Conservation (phyloP, 2,329 filamentous ascomycete genomes). For the Boeremia lycopersici region DNA sequence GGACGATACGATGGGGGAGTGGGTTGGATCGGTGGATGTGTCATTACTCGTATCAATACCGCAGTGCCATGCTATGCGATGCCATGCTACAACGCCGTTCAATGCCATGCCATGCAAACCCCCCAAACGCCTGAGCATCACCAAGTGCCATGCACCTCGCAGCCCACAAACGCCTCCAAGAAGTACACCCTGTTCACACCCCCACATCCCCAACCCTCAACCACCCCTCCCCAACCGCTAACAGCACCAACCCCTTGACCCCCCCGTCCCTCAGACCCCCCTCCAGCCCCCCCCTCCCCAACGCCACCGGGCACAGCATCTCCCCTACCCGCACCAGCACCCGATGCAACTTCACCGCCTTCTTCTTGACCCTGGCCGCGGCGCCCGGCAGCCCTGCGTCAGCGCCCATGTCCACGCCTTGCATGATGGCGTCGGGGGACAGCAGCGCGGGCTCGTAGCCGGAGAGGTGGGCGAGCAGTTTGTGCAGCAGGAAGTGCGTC, state of each 20-base stretch:
- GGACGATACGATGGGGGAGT: too few relatives aligned
- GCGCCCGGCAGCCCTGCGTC: slow-evolving; percentile 15
- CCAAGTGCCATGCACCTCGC: too few relatives aligned
- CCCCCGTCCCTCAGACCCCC: slow-evolving; percentile 33
- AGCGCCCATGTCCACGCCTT: slow-evolving; percentile 16
- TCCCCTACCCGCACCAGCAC: slow-evolving; percentile 45
- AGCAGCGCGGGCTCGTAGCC: slow-evolving; percentile 27
- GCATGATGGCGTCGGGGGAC: slow-evolving; percentile 20
- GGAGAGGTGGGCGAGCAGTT: slow-evolving; percentile 55
- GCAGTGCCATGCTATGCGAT: too few relatives aligned
- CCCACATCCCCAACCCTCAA: slow-evolving; percentile 42
- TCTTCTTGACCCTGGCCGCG: slow-evolving; percentile 36
- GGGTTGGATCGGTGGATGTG: too few relatives aligned
- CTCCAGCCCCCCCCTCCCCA: slow-evolving; percentile 30
- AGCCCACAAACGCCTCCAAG: background rate
- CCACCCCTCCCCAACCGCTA: slow-evolving; percentile 44
- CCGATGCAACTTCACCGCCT: slow-evolving; percentile 47
- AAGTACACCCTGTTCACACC: background rate
- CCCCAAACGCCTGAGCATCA: background rate
- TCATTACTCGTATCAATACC: too few relatives aligned
- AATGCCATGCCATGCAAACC: background rate
- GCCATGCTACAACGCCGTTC: too few relatives aligned
- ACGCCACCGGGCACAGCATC: slow-evolving; percentile 48
- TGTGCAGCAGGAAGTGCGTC: slow-evolving; percentile 65
- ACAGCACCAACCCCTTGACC: slow-evolving; percentile 43